These are phyloP conservation scores for Xanthoceras sorbifolium DNA, from an alignment of 345 rosid species.

Conservation along the genomic window DNA sequence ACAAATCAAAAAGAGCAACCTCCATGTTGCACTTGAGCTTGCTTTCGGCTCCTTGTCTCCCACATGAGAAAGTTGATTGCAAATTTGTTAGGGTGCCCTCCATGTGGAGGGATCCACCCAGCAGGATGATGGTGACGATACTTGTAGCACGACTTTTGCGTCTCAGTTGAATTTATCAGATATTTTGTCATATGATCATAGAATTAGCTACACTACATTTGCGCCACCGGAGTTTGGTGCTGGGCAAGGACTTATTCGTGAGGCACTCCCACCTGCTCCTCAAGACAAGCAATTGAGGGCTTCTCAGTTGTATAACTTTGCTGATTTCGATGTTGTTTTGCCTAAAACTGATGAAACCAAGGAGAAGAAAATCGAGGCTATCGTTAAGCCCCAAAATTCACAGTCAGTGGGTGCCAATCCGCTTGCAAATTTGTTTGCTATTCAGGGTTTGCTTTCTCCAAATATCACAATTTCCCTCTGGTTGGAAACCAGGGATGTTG, in stretches of 20 bases:
- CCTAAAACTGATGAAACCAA: slow-evolving; percentile 55
- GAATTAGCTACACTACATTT: slow-evolving; percentile 90
- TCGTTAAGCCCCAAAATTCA: slow-evolving; percentile 57
- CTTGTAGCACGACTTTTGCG: slow-evolving; percentile 60
- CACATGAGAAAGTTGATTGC: too few species aligned
- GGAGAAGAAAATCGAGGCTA: slow-evolving; percentile 66
- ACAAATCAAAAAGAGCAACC: too few species aligned
- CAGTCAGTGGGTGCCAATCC: slow-evolving; percentile 39
- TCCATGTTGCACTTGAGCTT: too few species aligned
- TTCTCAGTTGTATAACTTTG: slow-evolving; percentile 79
- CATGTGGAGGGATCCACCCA: too few species aligned
- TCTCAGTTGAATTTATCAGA: slow-evolving; percentile 75
- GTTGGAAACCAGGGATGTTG: slow-evolving; percentile 98
- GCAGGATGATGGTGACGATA: slow-evolving; percentile 36
- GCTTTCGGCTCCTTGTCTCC: too few species aligned
- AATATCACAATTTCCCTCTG: slow-evolving; percentile 69
- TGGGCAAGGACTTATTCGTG: slow-evolving; percentile 87
- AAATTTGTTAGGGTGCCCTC: too few species aligned
- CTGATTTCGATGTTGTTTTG: slow-evolving; percentile 86
- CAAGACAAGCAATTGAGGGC: slow-evolving; percentile 97
- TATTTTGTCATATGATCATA: slow-evolving; percentile 79
- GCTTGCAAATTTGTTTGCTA: slow-evolving; percentile 54
- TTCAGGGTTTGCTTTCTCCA: slow-evolving; percentile 63
- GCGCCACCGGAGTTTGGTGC: slow-evolving; percentile 96
- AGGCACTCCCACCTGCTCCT: slow-evolving; percentile 94